phyloP scores from a whole-genome alignment of 1,284 basidiomycete genomes.

The Ganoderma lucidum region DNA sequence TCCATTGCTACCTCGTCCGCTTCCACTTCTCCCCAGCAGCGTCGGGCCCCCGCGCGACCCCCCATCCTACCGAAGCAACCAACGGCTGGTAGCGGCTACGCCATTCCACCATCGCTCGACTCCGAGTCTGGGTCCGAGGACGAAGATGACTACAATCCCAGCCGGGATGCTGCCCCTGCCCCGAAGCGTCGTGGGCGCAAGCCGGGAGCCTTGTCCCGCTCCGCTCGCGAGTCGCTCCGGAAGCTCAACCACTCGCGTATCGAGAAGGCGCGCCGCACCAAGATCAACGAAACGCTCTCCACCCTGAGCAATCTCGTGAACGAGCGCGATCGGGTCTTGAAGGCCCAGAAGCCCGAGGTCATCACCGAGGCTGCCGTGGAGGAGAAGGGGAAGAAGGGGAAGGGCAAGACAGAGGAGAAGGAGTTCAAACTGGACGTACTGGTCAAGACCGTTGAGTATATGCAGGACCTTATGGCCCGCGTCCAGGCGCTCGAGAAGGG shows the following conservation, averaged over 20 bases:
- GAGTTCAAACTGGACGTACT: slow-evolving; percentile 87
- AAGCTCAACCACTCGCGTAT: slow-evolving; percentile 87
- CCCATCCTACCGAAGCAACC: slow-evolving; percentile 39
- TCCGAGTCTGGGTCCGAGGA: slow-evolving; percentile 34
- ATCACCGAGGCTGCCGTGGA: slow-evolving; percentile 33
- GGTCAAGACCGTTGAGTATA: slow-evolving; percentile 73
- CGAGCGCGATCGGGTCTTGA: slow-evolving; percentile 40
- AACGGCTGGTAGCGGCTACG: slow-evolving; percentile 35
- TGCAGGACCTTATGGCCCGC: slow-evolving; percentile 66
- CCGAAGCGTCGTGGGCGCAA: slow-evolving; percentile 71
- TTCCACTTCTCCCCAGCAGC: slow-evolving; percentile 22
- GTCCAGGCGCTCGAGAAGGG: slow-evolving; percentile 55
- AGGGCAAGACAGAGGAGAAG: slow-evolving; percentile 62
- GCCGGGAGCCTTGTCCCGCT: slow-evolving; percentile 71
- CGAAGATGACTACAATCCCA: slow-evolving; percentile 44
- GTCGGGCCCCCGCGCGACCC: slow-evolving; percentile 28
- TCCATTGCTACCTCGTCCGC: slow-evolving; percentile 24
- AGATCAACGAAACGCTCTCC: slow-evolving; percentile 83
- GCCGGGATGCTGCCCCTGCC: slow-evolving; percentile 31
- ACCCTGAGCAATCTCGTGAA: slow-evolving; percentile 70
- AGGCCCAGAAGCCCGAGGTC: slow-evolving; percentile 42
- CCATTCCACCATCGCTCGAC: slow-evolving; percentile 34
- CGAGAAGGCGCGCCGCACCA: slow-evolving; percentile 82
- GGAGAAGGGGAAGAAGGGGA: slow-evolving; percentile 54
- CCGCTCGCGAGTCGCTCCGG: slow-evolving; percentile 77